Conservation (phyloP, 257 asterid species). For the Agastache rugosa region DNA sequence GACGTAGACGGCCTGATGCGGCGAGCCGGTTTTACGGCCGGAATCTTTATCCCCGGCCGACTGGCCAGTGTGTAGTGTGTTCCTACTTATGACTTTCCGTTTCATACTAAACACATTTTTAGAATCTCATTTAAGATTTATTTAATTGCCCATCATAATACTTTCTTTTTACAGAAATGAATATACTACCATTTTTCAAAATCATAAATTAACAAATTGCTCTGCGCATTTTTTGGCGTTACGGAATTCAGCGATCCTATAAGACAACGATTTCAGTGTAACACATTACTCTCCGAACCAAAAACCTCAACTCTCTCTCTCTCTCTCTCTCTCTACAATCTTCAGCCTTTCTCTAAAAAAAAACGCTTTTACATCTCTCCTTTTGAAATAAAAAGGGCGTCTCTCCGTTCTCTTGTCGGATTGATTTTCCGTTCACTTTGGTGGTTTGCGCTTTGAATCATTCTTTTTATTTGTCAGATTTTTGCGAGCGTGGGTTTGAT, state of each 20-base stretch:
- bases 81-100: background rate
- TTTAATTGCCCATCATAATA: background rate
- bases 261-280: conserved; percentile 54
- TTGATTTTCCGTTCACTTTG: background rate
- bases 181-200: conserved; percentile 7
- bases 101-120: conserved; percentile 39
- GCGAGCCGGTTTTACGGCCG: conserved; percentile 43
- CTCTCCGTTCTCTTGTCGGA: background rate
- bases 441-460: no score
- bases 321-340: background rate
- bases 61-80: background rate
- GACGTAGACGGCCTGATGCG: conserved; percentile 34
- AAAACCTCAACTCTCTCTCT: conserved; percentile 19
- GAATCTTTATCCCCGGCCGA: conserved; percentile 45
- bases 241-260: conserved; percentile 63
- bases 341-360: conserved; percentile 8
- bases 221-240: conserved; percentile 30
- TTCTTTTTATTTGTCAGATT: conserved; percentile 49
- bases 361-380: background rate
- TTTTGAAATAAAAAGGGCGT: background rate
- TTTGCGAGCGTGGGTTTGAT: conserved; percentile 41
- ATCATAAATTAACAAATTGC: conserved; percentile 17
- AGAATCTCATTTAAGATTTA: conserved; percentile 27
- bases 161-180: background rate
- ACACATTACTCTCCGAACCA: conserved; percentile 39